Evolutionary conservation across 371 early-diverging fungal species (phyloP), one percentile per base, ranked within the genome.

Genomic region (Syncephalis fuscata): DNA sequence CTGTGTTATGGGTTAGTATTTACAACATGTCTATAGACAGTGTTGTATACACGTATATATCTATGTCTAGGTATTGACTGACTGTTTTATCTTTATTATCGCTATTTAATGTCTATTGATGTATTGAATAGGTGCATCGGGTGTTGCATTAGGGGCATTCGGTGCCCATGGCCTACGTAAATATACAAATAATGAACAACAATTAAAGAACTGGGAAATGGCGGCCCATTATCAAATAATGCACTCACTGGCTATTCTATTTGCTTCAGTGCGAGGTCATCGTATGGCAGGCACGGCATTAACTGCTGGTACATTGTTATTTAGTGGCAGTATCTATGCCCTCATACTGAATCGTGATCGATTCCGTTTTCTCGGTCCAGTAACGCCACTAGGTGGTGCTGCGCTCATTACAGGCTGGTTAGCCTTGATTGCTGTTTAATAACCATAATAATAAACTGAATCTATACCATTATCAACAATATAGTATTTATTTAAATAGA

Each of bases 381-480:
- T 78, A 1, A 85, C 87, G 0, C 87, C 87, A 10, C 56, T 87
- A 14, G 87, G 87, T 37, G 88, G 87, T 14, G 14, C 80, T 3
- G 53, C 66, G 3, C 57, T 86, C 60, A 73, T 78, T 44, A 74
- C 70, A 9, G 87, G 85, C 19, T 87, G 87, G 87, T 63, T 76
- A 19, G 60, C 78, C 20, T 59, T 85, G 17, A 32, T 32, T 32
- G 32, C 11, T 32, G n/a, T n/a, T n/a, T n/a, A n/a, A n/a, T n/a
- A n/a, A n/a, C 32, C 32, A 4, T 32, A 32, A 32, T 32, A 32
- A 32, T 32, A 7, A 11, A 7, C 32, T 32, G 11, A n/a, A n/a
- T n/a, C 53, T 73, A 11, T 56, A 74, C 36, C 73, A 57, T 54
- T 43, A 32, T 4, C 11, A 32, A 11, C 32, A 32, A 32, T 32